Percentiles rank a stretch among this genome's conserved stretches.
Evolutionary conservation across 1,284 basidiomycete species (phyloP).

Genomic region (Puccinia novopanici): DNA sequence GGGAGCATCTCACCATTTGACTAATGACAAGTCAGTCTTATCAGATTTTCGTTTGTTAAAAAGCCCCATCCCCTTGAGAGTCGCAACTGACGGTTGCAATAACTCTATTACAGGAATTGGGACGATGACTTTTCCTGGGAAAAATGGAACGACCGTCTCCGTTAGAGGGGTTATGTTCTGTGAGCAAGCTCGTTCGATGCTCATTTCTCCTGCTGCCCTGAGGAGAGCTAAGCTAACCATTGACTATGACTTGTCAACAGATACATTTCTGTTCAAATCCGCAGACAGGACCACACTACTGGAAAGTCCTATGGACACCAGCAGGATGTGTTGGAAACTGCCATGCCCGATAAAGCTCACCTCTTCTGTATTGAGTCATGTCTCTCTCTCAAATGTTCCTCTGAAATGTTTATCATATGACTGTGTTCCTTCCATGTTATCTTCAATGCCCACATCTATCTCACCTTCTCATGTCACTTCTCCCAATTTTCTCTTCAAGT

Average conservation of each 20-base stretch:
- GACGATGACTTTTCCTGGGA: constrained; percentile 18
- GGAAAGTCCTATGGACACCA: background rate
- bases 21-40: background rate
- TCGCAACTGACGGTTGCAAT: background rate
- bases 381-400: no score
- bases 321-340: background rate
- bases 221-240: background rate
- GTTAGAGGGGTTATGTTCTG: background rate
- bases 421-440: no score
- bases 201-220: constrained; percentile 9
- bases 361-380: no score
- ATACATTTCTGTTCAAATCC: background rate
- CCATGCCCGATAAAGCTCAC: background rate
- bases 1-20: constrained; percentile 10
- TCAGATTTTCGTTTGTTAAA: background rate
- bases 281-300: background rate
- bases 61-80: constrained; percentile 8
- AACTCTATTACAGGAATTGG: no score
- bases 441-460: no score
- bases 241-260: background rate
- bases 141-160: background rate
- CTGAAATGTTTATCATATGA: no score
- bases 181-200: background rate
- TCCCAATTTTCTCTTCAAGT: background rate
- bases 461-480: no score